Base-by-base conservation (phyloP, 169 alveolate genomes). In the Plasmodium coatneyi region DNA sequence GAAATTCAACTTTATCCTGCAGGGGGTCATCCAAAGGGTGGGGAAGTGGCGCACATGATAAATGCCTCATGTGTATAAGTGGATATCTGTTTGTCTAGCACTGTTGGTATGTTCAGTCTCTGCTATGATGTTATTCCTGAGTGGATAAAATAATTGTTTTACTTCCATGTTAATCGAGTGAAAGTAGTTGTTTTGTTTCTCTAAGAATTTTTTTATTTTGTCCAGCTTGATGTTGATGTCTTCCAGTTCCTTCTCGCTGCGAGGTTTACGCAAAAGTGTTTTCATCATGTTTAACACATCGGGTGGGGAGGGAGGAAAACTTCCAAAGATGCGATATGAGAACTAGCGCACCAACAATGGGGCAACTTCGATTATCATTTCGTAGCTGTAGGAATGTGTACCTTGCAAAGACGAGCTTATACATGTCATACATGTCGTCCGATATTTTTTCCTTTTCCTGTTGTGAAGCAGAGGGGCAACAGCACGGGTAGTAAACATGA, bases 101-200 rank as follows among this genome's bases (percentile, higher is more conserved):
- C 56, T 46, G 4, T 60, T n/a, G n/a, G n/a, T n/a, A n/a, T n/a
- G n/a, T n/a, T n/a, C n/a, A n/a, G n/a, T n/a, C n/a, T n/a, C n/a
- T n/a, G n/a, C n/a, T n/a, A n/a, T 66, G 25, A 49, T 7, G 60
- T 49, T 14, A 12, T 49, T 12, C 6, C 7, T 3, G 6, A 12
- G 9, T 49, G 6, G 0, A 49, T 32, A 49, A 49, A 49, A 49
- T 3, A 16, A 43, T 14, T 49, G 12, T 32, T 22, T 22, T 90
- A 90, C 95, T 83, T 90, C 95, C 92, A 90, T 90, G 80, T 90
- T 79, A 66, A 90, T 90, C 22, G 95, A 90, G 54, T 90, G 16
- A 36, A 90, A 90, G 56, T 90, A 90, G n/a, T 60, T 78, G 70
- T 87, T 87, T 87, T 87, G 93, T 19, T 87, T 87, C 49, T 87